These are phyloP conservation scores for Silene uniflora DNA, from an alignment of 148 eudicot genomes.

Conservation along the genomic window DNA sequence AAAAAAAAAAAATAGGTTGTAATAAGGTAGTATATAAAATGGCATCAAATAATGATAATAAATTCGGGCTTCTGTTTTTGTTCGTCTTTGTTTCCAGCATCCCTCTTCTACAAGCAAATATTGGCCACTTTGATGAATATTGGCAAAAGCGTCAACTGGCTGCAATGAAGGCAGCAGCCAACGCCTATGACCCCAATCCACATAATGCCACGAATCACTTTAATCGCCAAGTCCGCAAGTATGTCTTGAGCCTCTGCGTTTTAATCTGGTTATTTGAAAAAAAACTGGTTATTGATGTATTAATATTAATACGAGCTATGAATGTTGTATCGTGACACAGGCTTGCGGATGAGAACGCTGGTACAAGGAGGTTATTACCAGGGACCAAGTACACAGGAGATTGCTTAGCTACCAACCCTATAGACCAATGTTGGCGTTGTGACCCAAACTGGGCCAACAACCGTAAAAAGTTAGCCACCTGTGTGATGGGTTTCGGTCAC, in stretches of 20 bases:
- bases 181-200: constrained; percentile 42
- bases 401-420: constrained; percentile 51
- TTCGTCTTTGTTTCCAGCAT: constrained; percentile 26
- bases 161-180: constrained; percentile 28
- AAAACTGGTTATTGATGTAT: neutral
- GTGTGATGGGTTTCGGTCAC: constrained; percentile 48
- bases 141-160: constrained; percentile 40
- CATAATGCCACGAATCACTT: constrained; percentile 24
- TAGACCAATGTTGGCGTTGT: constrained; percentile 60
- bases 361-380: constrained; percentile 34
- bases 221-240: constrained; percentile 33
- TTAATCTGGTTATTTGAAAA: neutral
- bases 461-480: constrained; percentile 39
- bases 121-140: constrained; percentile 34
- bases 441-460: constrained; percentile 33
- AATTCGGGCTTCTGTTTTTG: constrained; percentile 20
- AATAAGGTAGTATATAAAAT: neutral
- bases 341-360: neutral
- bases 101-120: constrained; percentile 23
- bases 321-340: constrained; percentile 1
- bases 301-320: neutral
- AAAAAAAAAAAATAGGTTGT: no score
- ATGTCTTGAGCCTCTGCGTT: neutral
- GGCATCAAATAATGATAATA: constrained; percentile 24
- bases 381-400: constrained; percentile 15